These are phyloP conservation scores for Penicillium oxalicum DNA, from an alignment of 2,329 filamentous ascomycete genomes.

Conservation along the genomic window DNA sequence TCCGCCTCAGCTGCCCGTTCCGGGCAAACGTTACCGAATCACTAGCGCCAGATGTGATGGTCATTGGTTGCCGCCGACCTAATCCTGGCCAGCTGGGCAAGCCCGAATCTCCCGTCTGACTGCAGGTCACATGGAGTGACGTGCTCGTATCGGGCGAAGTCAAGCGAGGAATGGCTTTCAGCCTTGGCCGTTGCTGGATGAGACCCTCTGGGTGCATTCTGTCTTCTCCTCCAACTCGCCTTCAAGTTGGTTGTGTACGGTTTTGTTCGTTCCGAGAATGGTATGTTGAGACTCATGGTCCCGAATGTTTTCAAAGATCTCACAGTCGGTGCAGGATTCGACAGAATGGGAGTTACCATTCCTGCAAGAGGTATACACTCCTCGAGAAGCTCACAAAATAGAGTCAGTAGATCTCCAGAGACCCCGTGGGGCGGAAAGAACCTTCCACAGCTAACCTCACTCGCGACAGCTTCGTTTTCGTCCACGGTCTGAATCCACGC, in stretches of 20 bases:
- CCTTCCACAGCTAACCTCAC: background rate
- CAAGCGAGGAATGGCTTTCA: background rate
- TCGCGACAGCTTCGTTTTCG: conserved; percentile 24
- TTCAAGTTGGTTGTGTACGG: background rate
- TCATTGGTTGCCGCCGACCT: conserved; percentile 8
- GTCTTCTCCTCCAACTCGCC: background rate
- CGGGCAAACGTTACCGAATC: conserved; percentile 12
- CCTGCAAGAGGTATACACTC: conserved; percentile 25
- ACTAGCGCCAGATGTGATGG: background rate
- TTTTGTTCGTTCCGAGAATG: background rate
- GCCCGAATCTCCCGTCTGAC: conserved; percentile 6
- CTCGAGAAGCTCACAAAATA: conserved; percentile 20
- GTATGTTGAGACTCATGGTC: background rate
- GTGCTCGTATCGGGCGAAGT: conserved; percentile 9
- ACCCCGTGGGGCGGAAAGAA: too few relatives aligned
- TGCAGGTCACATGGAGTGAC: conserved; percentile 8
- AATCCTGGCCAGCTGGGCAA: background rate
- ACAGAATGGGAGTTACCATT: conserved; percentile 26
- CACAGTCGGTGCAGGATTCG: conserved; percentile 8
- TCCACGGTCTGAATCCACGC: conserved; percentile 28
- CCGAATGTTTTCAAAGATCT: background rate
- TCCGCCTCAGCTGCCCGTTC: background rate
- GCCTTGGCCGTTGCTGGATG: background rate
- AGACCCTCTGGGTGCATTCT: background rate
- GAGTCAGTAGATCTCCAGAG: conserved; percentile 17